phyloP scores from a whole-genome alignment of 345 rosid genomes.

The Populus tremula region DNA sequence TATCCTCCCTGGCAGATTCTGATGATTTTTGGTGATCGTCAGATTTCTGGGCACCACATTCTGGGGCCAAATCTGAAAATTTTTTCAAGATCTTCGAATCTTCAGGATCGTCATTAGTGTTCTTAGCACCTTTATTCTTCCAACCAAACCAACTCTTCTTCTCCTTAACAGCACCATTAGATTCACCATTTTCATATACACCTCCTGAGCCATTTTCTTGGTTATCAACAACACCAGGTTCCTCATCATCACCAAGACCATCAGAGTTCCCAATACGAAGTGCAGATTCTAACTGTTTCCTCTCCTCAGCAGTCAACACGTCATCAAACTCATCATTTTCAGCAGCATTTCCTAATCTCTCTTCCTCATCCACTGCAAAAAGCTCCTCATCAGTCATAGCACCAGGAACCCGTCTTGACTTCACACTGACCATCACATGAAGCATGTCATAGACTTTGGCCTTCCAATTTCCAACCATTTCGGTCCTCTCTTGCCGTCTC shows the following conservation, averaged over 20 bases:
- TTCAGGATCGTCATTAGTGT: conserved; percentile 56
- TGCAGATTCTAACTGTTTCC: conserved; percentile 76
- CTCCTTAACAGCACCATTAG: conserved; percentile 60
- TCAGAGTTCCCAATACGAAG: conserved; percentile 64
- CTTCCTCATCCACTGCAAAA: conserved; percentile 81
- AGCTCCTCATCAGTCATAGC: conserved; percentile 99
- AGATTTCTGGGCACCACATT: conserved; percentile 55
- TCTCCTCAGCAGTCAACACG: conserved; percentile 87
- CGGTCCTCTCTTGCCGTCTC: conserved; percentile 97
- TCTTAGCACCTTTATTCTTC: conserved; percentile 72
- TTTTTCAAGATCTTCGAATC: conserved; percentile 64
- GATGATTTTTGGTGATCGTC: conserved; percentile 58
- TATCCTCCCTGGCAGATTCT: conserved; percentile 58
- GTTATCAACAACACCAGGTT: conserved; percentile 45
- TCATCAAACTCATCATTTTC: conserved; percentile 72
- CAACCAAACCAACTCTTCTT: conserved; percentile 97
- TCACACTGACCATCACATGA: conserved; percentile 93
- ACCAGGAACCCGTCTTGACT: conserved; percentile 96
- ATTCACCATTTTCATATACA: conserved; percentile 52
- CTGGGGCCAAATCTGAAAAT: conserved; percentile 69
- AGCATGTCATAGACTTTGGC: conserved; percentile 97
- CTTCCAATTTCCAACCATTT: conserved; percentile 93
- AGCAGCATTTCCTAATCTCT: conserved; percentile 51
- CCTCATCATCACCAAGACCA: conserved; percentile 68
- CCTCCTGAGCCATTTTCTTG: conserved; percentile 66